Evolutionary conservation across 2,329 filamentous ascomycete species (phyloP), one percentile per base, ranked within the genome.

Genomic region (Penicillium occitanis): DNA sequence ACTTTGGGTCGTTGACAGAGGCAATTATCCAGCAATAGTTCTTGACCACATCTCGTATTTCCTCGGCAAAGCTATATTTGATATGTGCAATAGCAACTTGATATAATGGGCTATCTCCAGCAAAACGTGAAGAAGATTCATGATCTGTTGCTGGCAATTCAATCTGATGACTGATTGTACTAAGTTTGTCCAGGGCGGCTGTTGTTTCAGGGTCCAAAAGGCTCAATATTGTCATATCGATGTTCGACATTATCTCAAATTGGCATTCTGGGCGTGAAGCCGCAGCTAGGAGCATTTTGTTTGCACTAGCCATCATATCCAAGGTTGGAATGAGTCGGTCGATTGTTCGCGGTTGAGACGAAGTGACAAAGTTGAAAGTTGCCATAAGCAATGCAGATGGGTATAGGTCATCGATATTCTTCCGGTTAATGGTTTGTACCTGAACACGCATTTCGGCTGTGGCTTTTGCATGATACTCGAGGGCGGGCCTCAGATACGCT

Each of bases 1-100:
- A 40, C 11, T n/a, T 13, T 11, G 44, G 42, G 19, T 42, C 48
- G 33, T 40, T 51, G 35, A 63, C n/a, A 40, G 19, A 30, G 19
- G 46, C 19, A 17, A 62, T 14, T 10, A n/a, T 50, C 61, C 61
- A 63, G 46, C 61, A 63, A 25, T 63, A 63, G 33, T 63, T 63
- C 22, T 63, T 53, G 17, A 53, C 37, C 30, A 40, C n/a, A 35
- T 50, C 30, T 14, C 46, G 33, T 50, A 19, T 28, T 11, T 63
- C 30, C 61, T 63, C 46, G 33, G 46, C 61, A 63, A 63, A 63
- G 46, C 61, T 50, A 14, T 51, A 63, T 25, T 53, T 63, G n/a
- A 63, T 53, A 30, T 53, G 46, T 11, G 30, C 61, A n/a, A 63
- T 63, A n/a, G 61, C 46, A 28, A 63, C 25, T 28, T 63, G 46